Conservation (phyloP, 352 stramenopile genomes). For the Pythium rishiriense region DNA sequence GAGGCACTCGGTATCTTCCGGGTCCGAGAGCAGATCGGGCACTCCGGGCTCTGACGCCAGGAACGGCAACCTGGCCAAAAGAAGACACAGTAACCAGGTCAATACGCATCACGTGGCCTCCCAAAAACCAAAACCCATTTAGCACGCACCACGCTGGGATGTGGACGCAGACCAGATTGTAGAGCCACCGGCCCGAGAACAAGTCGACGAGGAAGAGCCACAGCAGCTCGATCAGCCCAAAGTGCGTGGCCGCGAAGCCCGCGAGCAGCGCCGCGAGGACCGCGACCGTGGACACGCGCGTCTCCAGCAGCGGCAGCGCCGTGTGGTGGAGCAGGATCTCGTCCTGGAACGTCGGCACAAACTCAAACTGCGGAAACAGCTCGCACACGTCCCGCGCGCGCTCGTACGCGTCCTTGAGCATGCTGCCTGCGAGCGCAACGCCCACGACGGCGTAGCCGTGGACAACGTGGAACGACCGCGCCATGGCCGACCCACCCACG, state of each 20-base stretch:
- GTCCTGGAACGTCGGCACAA: conserved; percentile 55
- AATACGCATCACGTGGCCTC: background rate
- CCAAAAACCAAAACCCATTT: conserved; percentile 4
- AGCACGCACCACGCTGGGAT: conserved; percentile 61
- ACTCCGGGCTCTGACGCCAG: conserved; percentile 51
- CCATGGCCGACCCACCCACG: conserved; percentile 3
- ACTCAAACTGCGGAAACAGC: conserved; percentile 66
- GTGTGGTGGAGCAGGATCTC: conserved; percentile 63
- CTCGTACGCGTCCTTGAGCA: conserved; percentile 48
- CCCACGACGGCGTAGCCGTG: conserved; percentile 47
- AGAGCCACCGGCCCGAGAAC: conserved; percentile 56
- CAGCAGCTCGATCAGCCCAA: conserved; percentile 40
- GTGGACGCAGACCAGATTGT: conserved; percentile 49
- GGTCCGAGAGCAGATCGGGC: conserved; percentile 64
- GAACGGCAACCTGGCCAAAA: conserved; percentile 49
- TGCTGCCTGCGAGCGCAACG: conserved; percentile 41
- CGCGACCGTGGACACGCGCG: conserved; percentile 45
- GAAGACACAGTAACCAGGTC: background rate
- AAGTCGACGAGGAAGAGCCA: conserved; percentile 53
- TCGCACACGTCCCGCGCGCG: conserved; percentile 47
- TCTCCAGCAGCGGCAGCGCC: conserved; percentile 41
- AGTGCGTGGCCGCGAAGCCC: conserved; percentile 34
- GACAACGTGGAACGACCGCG: conserved; percentile 34
- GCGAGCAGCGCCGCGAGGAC: conserved; percentile 38
- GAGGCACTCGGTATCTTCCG: conserved; percentile 25